Base-by-base conservation (phyloP, 2,329 filamentous ascomycete species). In the Ophiostoma montium region DNA sequence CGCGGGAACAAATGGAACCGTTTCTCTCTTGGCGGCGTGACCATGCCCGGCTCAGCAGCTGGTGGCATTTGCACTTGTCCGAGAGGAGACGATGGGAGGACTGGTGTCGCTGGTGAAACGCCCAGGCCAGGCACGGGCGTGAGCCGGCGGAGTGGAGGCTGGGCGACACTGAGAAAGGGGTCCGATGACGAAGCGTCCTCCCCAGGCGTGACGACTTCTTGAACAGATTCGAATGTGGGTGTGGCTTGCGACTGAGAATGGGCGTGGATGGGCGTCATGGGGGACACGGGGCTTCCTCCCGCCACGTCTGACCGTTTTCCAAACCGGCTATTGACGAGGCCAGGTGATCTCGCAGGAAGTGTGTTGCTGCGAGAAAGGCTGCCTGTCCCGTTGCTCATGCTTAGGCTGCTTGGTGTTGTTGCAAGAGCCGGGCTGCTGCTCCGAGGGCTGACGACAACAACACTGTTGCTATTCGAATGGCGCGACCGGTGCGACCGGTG, bases 321-420 rank as follows among this genome's bases (percentile, higher is more conserved):
- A 57, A 88, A 84, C n/a, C 84, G 75, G 6, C 76, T 75, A 2
- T 80, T 74, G 36, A 77, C 70, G 39, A 89, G 65, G 9, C 78
- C 79, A 8, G 87, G 86, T 0, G 87, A 92, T 62, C 84, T 83
- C 61, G 90, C 92, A 1, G 92, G 92, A 13, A 96, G 73, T 3
- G 92, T 98, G 61, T 96, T 96, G 66, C 90, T 95, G 51, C 77
- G 71, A 36, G 66, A 69, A 16, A 80, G 61, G 15, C 72, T 70
- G 42, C 78, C 70, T 9, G 23, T 23, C 11, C 48, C 46, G 8
- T 38, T 38, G 36, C 36, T 43, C 2, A 46, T 38, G 36, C 36
- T 43, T 1, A 46, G 13, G 12, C 23, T 47, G 1, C 74, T 74
- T 1, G 82, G 73, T 1, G 75, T 73, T 23, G 71, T 63, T 3